phyloP scores from a whole-genome alignment of 2,329 filamentous ascomycete species.

The Sphaerulina vaccinii region DNA sequence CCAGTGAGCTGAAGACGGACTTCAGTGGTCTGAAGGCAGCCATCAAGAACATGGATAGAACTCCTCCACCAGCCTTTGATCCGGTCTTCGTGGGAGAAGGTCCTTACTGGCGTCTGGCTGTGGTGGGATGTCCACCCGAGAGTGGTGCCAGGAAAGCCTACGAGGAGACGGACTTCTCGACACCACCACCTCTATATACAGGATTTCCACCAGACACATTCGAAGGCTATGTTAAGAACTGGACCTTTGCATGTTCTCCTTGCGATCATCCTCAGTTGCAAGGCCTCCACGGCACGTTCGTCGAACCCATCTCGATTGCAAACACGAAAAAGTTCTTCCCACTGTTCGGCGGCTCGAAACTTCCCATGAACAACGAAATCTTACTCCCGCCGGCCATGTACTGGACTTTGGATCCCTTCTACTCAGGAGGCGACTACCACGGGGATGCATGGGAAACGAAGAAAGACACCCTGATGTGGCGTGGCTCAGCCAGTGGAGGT shows the following conservation, averaged over 20 bases:
- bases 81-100: slow-evolving; percentile 36
- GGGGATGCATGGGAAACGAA: slow-evolving; percentile 46
- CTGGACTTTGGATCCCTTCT: slow-evolving; percentile 47
- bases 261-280: slow-evolving; percentile 49
- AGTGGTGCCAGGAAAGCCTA: slow-evolving; percentile 39
- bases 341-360: slow-evolving; percentile 52
- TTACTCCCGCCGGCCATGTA: slow-evolving; percentile 53
- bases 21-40: slow-evolving; percentile 33
- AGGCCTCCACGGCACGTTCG: slow-evolving; percentile 49
- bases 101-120: slow-evolving; percentile 45
- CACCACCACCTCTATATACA: slow-evolving; percentile 37
- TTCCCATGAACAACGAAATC: slow-evolving; percentile 54
- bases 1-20: slow-evolving; percentile 32
- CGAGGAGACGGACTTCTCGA: slow-evolving; percentile 40
- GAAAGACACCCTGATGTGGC: slow-evolving; percentile 45
- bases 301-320: slow-evolving; percentile 48
- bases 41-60: slow-evolving; percentile 31
- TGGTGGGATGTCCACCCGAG: slow-evolving; percentile 43
- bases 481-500: slow-evolving; percentile 50
- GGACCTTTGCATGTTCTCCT: slow-evolving; percentile 45
- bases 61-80: slow-evolving; percentile 31
- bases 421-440: slow-evolving; percentile 43
- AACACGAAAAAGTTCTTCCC: slow-evolving; percentile 49
- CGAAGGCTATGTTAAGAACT: slow-evolving; percentile 50
- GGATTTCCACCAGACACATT: slow-evolving; percentile 37